phyloP scores from a whole-genome alignment of 768 basidiomycete species.

The Boletus eberwhitei region DNA sequence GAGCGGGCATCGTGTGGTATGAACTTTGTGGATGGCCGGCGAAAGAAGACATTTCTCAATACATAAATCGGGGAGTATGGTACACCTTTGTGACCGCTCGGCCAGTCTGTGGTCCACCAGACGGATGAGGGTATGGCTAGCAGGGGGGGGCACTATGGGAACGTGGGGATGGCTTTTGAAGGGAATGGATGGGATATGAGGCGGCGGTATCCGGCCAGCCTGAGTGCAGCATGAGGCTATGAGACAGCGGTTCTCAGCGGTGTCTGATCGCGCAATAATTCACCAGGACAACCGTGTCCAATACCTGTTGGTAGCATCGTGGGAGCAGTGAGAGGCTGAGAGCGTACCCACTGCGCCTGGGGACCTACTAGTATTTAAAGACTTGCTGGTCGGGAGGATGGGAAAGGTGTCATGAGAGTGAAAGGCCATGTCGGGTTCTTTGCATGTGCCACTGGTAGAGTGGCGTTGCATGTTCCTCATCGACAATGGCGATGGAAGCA shows the following conservation, averaged over 20 bases:
- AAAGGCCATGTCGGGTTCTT: neutral
- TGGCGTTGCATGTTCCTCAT: neutral
- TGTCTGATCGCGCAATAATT: conserved; percentile 16
- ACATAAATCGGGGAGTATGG: neutral
- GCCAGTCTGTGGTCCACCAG: neutral
- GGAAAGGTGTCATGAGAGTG: neutral
- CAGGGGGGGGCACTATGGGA: neutral
- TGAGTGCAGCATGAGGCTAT: conserved; percentile 18
- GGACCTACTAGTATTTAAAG: neutral
- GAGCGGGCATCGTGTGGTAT: conserved; percentile 2
- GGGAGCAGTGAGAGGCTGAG: conserved; percentile 9
- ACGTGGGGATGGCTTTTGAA: neutral
- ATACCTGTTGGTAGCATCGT: neutral
- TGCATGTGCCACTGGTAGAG: neutral
- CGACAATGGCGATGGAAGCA: conserved; percentile 49
- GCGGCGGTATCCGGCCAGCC: neutral
- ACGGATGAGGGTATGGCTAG: neutral
- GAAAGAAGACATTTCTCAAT: conserved; percentile 39
- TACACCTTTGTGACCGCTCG: neutral
- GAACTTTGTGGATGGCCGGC: conserved; percentile 39
- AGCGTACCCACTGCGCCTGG: neutral
- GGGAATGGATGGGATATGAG: conserved; percentile 9
- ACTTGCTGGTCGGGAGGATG: neutral
- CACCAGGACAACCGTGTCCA: conserved; percentile 28
- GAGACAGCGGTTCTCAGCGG: conserved; percentile 17